A percentile compares a stretch with the other conserved stretches of the same genome.
Evolutionary conservation across 441 rosid genomes (phyloP).

Genomic region (Aquilaria agallochum): DNA sequence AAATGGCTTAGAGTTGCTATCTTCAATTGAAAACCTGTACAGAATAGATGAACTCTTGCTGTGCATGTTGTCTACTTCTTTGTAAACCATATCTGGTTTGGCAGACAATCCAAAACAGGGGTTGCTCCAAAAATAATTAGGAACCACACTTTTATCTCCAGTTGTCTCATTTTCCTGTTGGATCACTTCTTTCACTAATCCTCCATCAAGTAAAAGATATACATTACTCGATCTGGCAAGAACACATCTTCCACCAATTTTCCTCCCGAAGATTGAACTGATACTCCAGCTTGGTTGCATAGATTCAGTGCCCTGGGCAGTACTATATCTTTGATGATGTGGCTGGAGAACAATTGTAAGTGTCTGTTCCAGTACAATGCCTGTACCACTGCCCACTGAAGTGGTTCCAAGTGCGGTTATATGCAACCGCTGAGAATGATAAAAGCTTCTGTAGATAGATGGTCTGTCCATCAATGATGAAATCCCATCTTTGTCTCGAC

Average conservation of each 20-base stretch:
- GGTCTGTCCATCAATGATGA: slow-evolving; percentile 83
- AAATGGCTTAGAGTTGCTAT: slow-evolving; percentile 53
- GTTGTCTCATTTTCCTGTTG: slow-evolving; percentile 27
- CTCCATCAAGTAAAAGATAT: slow-evolving; percentile 68
- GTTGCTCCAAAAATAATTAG: slow-evolving; percentile 28
- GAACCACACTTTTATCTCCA: slow-evolving; percentile 16
- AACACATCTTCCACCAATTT: slow-evolving; percentile 57
- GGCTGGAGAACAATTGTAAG: slow-evolving; percentile 90
- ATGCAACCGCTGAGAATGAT: slow-evolving; percentile 88
- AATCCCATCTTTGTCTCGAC: slow-evolving; percentile 92
- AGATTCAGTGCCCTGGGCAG: slow-evolving; percentile 23
- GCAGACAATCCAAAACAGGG: slow-evolving; percentile 52
- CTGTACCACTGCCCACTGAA: slow-evolving; percentile 35
- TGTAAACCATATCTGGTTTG: slow-evolving; percentile 55
- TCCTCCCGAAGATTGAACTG: slow-evolving; percentile 80
- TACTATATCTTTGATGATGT: slow-evolving; percentile 18
- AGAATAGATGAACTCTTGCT: slow-evolving; percentile 32
- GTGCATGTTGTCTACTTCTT: slow-evolving; percentile 37
- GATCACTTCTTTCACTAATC: slow-evolving; percentile 32
- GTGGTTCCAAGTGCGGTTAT: slow-evolving; percentile 33
- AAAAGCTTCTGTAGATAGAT: slow-evolving; percentile 79
- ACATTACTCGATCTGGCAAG: slow-evolving; percentile 73
- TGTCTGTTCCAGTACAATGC: slow-evolving; percentile 68
- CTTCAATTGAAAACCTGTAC: slow-evolving; percentile 49
- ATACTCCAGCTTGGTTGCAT: slow-evolving; percentile 84